phyloP scores from a whole-genome alignment of 495 filamentous ascomycete genomes.

The Pseudomonodictys pantanalensis region DNA sequence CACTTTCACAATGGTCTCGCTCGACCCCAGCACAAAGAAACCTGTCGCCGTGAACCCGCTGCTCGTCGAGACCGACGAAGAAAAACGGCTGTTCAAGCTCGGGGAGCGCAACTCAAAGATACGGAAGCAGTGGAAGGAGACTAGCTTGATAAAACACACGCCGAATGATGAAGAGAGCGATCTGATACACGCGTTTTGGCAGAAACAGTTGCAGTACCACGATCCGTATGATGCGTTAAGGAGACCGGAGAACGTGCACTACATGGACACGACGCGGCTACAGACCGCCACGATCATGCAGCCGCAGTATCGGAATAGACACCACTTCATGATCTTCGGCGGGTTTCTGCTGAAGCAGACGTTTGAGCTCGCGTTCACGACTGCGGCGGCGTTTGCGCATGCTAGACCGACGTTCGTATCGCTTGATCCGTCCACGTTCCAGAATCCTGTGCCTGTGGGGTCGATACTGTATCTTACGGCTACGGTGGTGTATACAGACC shows the following conservation, averaged over 20 bases:
- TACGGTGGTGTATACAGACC: slow-evolving; percentile 75
- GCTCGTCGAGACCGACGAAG: slow-evolving; percentile 64
- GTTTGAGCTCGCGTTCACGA: slow-evolving; percentile 87
- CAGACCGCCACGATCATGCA: slow-evolving; percentile 80
- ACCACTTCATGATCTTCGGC: slow-evolving; percentile 90
- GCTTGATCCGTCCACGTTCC: slow-evolving; percentile 77
- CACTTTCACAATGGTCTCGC: slow-evolving; percentile 80
- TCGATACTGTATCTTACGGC: slow-evolving; percentile 78
- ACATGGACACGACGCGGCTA: slow-evolving; percentile 66
- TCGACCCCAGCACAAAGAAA: slow-evolving; percentile 71
- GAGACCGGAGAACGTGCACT: slow-evolving; percentile 61
- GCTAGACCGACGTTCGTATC: slow-evolving; percentile 72
- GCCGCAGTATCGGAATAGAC: slow-evolving; percentile 78
- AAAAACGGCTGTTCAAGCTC: slow-evolving; percentile 61
- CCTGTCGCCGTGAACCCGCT: slow-evolving; percentile 59
- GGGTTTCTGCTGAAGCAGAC: slow-evolving; percentile 79
- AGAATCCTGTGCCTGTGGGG: slow-evolving; percentile 81
- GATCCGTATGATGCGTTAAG: slow-evolving; percentile 57
- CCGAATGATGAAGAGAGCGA: slow-evolving; percentile 75
- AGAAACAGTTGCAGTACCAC: slow-evolving; percentile 65
- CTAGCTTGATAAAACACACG: slow-evolving; percentile 64
- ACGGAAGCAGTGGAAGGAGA: slow-evolving; percentile 66
- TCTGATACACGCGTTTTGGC: slow-evolving; percentile 78
- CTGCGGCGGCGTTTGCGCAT: slow-evolving; percentile 75
- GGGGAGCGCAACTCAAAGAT: slow-evolving; percentile 71